phyloP scores from a whole-genome alignment of 306 rosid species.

The Trichosanthes truncata region DNA sequence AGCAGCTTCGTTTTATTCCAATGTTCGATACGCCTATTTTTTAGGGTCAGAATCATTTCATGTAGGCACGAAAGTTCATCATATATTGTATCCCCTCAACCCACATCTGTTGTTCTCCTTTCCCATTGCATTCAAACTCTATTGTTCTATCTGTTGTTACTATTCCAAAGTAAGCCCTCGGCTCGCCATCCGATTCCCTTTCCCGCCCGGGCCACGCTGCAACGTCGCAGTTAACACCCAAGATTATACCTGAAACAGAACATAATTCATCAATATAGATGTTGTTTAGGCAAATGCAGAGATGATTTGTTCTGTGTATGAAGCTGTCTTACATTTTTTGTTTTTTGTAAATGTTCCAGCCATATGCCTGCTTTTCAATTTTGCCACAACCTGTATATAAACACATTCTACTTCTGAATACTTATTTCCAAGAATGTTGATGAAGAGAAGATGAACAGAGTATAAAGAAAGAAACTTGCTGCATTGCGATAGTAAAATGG shows the following conservation, averaged over 20 bases:
- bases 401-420: conserved; percentile 16
- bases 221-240: conserved; percentile 51
- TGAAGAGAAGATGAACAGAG: background rate
- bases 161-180: conserved; percentile 71
- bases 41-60: conserved; percentile 13
- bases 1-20: background rate
- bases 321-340: conserved; percentile 71
- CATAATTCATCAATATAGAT: background rate
- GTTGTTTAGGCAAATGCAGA: background rate
- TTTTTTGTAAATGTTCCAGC: conserved; percentile 81
- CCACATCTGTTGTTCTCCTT: conserved; percentile 68
- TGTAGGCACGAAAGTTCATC: conserved; percentile 52
- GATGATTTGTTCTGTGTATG: background rate
- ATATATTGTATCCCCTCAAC: conserved; percentile 68
- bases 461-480: background rate
- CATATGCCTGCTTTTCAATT: conserved; percentile 89
- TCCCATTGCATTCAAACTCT: conserved; percentile 78
- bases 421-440: background rate
- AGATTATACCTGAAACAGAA: conserved; percentile 54
- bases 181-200: conserved; percentile 31
- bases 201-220: conserved; percentile 73
- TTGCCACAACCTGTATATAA: conserved; percentile 64
- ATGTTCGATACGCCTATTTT: background rate
- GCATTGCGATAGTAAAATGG: background rate
- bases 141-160: conserved; percentile 57